phyloP scores from a whole-genome alignment of 2,329 filamentous ascomycete species.

The Zasmidium citrigriseum region DNA sequence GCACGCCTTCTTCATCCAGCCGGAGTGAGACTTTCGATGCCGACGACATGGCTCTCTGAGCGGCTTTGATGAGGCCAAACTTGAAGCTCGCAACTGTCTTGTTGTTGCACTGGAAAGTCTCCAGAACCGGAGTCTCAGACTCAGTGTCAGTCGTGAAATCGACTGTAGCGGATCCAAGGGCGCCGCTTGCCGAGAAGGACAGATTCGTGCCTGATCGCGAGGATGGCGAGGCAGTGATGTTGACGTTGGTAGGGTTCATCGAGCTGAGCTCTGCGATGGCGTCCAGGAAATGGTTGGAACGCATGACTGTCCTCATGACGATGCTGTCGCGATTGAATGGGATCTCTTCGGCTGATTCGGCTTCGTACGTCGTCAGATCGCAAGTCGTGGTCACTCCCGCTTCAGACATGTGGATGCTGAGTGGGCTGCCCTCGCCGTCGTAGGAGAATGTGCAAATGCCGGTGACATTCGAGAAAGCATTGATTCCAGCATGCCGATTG shows the following conservation, averaged over 20 bases:
- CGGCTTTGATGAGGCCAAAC: slow-evolving; percentile 82
- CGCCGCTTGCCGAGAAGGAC: slow-evolving; percentile 66
- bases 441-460: slow-evolving; percentile 87
- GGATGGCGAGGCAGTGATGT: slow-evolving; percentile 50
- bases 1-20: slow-evolving; percentile 82
- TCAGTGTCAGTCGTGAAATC: slow-evolving; percentile 51
- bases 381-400: slow-evolving; percentile 85
- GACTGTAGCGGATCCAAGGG: slow-evolving; percentile 61
- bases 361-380: slow-evolving; percentile 78
- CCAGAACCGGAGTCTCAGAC: slow-evolving; percentile 55
- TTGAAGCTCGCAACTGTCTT: slow-evolving; percentile 73
- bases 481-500: slow-evolving; percentile 49
- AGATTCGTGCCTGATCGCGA: slow-evolving; percentile 60
- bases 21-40: slow-evolving; percentile 91
- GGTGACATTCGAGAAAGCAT: slow-evolving; percentile 78
- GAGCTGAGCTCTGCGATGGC: slow-evolving; percentile 67
- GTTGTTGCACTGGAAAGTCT: slow-evolving; percentile 67
- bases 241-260: slow-evolving; percentile 61
- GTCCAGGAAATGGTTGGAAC: slow-evolving; percentile 70
- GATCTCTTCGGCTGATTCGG: slow-evolving; percentile 65
- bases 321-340: slow-evolving; percentile 81
- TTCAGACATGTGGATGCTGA: slow-evolving; percentile 85
- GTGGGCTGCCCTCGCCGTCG: slow-evolving; percentile 69
- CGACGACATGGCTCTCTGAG: slow-evolving; percentile 87
- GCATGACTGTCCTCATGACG: slow-evolving; percentile 93